A percentile compares a stretch with the other conserved stretches of the same genome.
Conservation (phyloP, 768 basidiomycete species). For the Dioszegia hungarica region DNA sequence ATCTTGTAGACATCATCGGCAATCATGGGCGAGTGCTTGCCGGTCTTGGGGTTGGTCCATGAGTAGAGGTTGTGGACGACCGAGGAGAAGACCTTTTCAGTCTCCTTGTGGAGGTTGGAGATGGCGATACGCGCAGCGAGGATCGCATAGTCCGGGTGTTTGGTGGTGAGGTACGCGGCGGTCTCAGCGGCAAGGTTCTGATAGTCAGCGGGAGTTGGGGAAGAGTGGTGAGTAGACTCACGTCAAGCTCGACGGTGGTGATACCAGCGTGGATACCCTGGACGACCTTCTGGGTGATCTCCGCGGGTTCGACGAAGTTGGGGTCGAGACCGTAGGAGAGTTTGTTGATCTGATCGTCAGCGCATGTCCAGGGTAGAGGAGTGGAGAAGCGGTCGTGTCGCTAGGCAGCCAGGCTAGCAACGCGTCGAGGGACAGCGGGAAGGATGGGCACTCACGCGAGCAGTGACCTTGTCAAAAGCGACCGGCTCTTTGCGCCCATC, state of each 20-base stretch:
- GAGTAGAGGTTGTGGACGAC: slow-evolving; percentile 86
- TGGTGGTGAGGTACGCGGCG: slow-evolving; percentile 93
- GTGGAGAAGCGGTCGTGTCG: too few relatives aligned
- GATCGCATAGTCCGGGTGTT: slow-evolving; percentile 95
- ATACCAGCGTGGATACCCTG: slow-evolving; percentile 57
- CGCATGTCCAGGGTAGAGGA: too few relatives aligned
- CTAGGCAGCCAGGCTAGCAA: too few relatives aligned
- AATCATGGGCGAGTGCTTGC: slow-evolving; percentile 80
- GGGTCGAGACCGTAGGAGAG: slow-evolving; percentile 93
- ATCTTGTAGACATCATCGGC: slow-evolving; percentile 77
- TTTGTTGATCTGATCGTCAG: slow-evolving; percentile 47
- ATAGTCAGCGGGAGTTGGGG: neutral
- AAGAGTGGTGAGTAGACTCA: slow-evolving; percentile 51
- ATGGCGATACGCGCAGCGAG: slow-evolving; percentile 98
- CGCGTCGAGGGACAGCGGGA: neutral
- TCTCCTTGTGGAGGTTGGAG: slow-evolving; percentile 98
- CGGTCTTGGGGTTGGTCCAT: slow-evolving; percentile 97
- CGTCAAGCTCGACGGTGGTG: slow-evolving; percentile 95
- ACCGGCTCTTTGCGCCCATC: slow-evolving; percentile 46
- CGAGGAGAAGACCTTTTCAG: slow-evolving; percentile 90
- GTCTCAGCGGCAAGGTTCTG: slow-evolving; percentile 96
- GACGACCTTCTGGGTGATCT: slow-evolving; percentile 53
- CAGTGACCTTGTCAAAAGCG: slow-evolving; percentile 48
- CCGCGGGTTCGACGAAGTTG: slow-evolving; percentile 87
- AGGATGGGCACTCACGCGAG: neutral